A percentile compares a stretch with the other conserved stretches of the same genome.
phyloP scores from a whole-genome alignment of 1,139 yeast species.

The Candida sp. region DNA sequence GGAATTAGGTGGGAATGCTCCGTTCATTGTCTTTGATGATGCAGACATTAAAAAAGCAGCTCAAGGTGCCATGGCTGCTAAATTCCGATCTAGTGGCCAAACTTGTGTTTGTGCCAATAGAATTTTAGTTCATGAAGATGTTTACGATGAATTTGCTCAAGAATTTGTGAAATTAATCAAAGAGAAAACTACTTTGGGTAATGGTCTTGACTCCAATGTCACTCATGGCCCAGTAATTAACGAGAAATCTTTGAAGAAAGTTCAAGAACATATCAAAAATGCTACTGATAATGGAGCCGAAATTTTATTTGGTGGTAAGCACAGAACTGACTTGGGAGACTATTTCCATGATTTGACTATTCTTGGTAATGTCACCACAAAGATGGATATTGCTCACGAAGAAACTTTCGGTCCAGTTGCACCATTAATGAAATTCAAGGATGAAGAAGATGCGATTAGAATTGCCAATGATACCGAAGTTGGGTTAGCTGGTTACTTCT shows the following conservation, averaged over 20 bases:
- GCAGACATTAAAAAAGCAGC: slow-evolving; percentile 79
- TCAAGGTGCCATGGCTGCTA: slow-evolving; percentile 61
- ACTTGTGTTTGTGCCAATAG: slow-evolving; percentile 89
- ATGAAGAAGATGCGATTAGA: slow-evolving; percentile 65
- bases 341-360: slow-evolving; percentile 78
- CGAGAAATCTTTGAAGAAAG: slow-evolving; percentile 62
- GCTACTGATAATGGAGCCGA: slow-evolving; percentile 73
- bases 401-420: slow-evolving; percentile 94
- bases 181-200: slow-evolving; percentile 57
- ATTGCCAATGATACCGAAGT: slow-evolving; percentile 63
- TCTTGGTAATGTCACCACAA: slow-evolving; percentile 58
- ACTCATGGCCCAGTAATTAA: slow-evolving; percentile 88
- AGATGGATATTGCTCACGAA: slow-evolving; percentile 62
- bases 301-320: slow-evolving; percentile 62
- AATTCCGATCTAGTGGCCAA: slow-evolving; percentile 76
- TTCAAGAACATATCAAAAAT: slow-evolving; percentile 67
- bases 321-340: slow-evolving; percentile 63
- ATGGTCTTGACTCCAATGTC: slow-evolving; percentile 60
- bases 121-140: slow-evolving; percentile 66
- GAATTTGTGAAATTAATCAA: slow-evolving; percentile 48
- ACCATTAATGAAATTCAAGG: slow-evolving; percentile 63
- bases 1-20: slow-evolving; percentile 95
- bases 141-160: slow-evolving; percentile 56
- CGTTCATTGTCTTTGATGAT: slow-evolving; percentile 83
- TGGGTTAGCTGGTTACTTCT: slow-evolving; percentile 47